A percentile compares a stretch with the other conserved stretches of the same genome.
Evolutionary conservation across 441 rosid genomes (phyloP).

Genomic region (Jatropha podagrica): DNA sequence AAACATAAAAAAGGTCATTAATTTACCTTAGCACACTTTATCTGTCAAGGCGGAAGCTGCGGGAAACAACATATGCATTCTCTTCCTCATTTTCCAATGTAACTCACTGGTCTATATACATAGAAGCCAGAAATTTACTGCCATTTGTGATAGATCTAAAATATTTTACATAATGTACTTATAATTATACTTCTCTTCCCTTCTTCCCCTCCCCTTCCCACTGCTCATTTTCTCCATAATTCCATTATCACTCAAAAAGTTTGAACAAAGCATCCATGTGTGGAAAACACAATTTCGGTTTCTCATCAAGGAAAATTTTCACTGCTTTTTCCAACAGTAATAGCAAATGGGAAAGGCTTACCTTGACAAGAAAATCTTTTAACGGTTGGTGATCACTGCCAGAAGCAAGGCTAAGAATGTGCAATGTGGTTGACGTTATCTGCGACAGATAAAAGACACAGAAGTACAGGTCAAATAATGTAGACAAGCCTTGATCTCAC

Average conservation of each 20-base stretch:
- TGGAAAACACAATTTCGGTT: neutral
- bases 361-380: constrained; percentile 75
- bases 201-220: neutral
- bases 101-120: neutral
- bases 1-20: too few species aligned
- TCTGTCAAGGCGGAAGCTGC: too few species aligned
- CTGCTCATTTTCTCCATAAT: too few species aligned
- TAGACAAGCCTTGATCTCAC: neutral
- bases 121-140: neutral
- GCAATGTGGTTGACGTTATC: constrained; percentile 83
- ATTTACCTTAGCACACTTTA: too few species aligned
- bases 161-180: neutral
- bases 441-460: constrained; percentile 34
- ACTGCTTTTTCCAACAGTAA: neutral
- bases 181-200: neutral
- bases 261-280: neutral
- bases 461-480: neutral
- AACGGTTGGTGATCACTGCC: constrained; percentile 52
- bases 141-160: neutral
- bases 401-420: constrained; percentile 66
- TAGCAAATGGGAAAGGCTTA: constrained; percentile 37
- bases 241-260: neutral
- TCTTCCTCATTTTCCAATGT: neutral
- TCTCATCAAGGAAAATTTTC: neutral
- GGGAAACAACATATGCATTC: neutral